A percentile compares a stretch with the other conserved stretches of the same genome.
These are phyloP conservation scores for Gastrolobium villosum DNA, from an alignment of 306 rosid species.

Conservation along the genomic window DNA sequence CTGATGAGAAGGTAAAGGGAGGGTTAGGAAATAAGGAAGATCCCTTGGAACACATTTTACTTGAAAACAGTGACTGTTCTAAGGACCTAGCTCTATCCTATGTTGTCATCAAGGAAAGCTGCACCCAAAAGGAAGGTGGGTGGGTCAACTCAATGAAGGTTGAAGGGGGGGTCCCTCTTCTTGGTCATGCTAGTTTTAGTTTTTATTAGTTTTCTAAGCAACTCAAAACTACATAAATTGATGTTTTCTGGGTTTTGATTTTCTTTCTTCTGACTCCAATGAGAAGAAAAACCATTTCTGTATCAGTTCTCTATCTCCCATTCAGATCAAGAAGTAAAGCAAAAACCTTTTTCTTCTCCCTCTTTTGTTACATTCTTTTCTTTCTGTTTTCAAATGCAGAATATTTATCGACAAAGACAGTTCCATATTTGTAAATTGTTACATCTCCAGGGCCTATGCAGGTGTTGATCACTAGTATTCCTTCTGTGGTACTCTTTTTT, in stretches of 20 bases:
- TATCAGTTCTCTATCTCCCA: slow-evolving; percentile 8
- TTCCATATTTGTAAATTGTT: not conserved
- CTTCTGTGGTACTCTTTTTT: slow-evolving; percentile 5
- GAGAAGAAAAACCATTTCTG: slow-evolving; percentile 5
- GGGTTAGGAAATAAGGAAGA: slow-evolving; percentile 27
- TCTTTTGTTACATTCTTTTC: not conserved
- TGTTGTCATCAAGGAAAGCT: slow-evolving; percentile 41
- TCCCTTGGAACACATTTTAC: slow-evolving; percentile 38
- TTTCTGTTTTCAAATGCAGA: slow-evolving; percentile 1
- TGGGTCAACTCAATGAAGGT: slow-evolving; percentile 43
- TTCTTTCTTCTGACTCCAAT: slow-evolving; percentile 1
- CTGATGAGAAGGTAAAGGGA: slow-evolving; percentile 5
- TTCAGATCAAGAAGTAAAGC: slow-evolving; percentile 34
- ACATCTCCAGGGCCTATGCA: slow-evolving; percentile 17
- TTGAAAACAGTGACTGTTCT: not conserved
- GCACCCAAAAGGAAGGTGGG: slow-evolving; percentile 46
- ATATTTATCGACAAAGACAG: slow-evolving; percentile 13
- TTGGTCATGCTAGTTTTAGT: slow-evolving; percentile 18
- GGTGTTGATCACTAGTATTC: slow-evolving; percentile 15
- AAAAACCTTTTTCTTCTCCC: not conserved
- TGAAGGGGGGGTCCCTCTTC: slow-evolving; percentile 37
- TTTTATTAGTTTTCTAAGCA: slow-evolving; percentile 14
- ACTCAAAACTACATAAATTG: not conserved
- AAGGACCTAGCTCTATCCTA: slow-evolving; percentile 23
- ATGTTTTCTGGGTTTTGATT: slow-evolving; percentile 7